Evolutionary conservation across 2,329 filamentous ascomycete species (phyloP), one percentile per base, ranked within the genome.

Genomic region (Exophiala lecanii-corni): DNA sequence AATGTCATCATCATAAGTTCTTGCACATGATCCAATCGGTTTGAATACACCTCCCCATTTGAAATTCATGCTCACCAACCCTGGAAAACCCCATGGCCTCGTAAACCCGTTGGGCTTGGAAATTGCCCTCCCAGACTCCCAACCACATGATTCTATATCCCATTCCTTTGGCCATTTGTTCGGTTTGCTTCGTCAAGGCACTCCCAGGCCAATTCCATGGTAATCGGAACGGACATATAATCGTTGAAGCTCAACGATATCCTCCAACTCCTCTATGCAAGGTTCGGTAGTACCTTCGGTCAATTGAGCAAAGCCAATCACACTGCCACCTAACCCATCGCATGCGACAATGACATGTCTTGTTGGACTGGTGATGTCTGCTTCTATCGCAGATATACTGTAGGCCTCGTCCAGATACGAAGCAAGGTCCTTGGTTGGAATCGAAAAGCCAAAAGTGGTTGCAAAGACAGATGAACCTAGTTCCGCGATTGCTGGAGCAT

Each of bases 1-100:
- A n/a, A n/a, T n/a, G n/a, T 13, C 4, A 36, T 16, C 20, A 16
- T 50, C 32, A 51, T 35, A 51, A 47, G 16, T 41, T 34, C 28
- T 54, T 54, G 12, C 28, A 26, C 51, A 54, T 54, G 36, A 54
- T 51, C 51, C 51, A 54, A 38, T 44, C 51, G 7, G 47, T 54
- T 36, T 54, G 51, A 26, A 54, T 50, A 43, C 51, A 54, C 12
- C 39, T 41, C 7, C 51, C 51, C 48, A 54, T 54, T 18, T 48
- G 49, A 40, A 54, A 54, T 33, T 54, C 51, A 32, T 44, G 51
- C 9, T 54, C 51, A 1, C 51, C 51, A 18, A 43, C 49, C 10
- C 44, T 37, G 7, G 30, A 35, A 33, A 45, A 54, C 4, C 49
- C 51, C 33, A 49, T 23, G 3, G 43, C 30, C 25, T 54, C 51